Evolutionary conservation across 345 rosid species (phyloP).

Genomic region (Eucalyptus pumila): DNA sequence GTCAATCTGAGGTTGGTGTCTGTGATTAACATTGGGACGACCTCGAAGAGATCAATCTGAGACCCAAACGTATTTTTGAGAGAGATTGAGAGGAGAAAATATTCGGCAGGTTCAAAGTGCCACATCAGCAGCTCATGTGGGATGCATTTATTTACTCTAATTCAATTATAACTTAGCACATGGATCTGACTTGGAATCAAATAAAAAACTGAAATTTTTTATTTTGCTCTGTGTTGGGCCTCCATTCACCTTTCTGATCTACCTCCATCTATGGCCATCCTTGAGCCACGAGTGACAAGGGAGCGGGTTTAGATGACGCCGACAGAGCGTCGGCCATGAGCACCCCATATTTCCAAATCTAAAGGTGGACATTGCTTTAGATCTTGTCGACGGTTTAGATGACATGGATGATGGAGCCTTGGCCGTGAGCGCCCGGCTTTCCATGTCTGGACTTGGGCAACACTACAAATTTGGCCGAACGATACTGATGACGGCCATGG

Average conservation of each 20-base stretch:
- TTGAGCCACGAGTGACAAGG: neutral
- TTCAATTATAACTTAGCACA: neutral
- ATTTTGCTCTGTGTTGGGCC: neutral
- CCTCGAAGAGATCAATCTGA: neutral
- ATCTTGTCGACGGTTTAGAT: neutral
- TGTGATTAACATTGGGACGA: neutral
- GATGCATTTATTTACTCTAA: neutral
- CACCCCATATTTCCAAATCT: neutral
- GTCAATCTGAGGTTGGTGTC: neutral
- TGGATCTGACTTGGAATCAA: neutral
- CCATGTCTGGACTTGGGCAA: neutral
- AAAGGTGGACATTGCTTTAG: neutral
- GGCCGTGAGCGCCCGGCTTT: neutral
- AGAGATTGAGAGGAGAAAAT: neutral
- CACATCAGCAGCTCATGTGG: neutral
- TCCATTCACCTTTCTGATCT: neutral
- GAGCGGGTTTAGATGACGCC: neutral
- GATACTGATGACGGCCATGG: rapidly evolving
- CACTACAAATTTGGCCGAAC: neutral
- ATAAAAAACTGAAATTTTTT: neutral
- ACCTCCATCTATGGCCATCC: neutral
- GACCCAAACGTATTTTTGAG: neutral
- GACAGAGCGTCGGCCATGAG: neutral
- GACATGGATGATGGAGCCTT: neutral
- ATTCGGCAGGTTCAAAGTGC: neutral